These are phyloP conservation scores for Cinnamomum micranthum DNA, from an alignment of 164 flowering plant genomes.

Conservation along the genomic window DNA sequence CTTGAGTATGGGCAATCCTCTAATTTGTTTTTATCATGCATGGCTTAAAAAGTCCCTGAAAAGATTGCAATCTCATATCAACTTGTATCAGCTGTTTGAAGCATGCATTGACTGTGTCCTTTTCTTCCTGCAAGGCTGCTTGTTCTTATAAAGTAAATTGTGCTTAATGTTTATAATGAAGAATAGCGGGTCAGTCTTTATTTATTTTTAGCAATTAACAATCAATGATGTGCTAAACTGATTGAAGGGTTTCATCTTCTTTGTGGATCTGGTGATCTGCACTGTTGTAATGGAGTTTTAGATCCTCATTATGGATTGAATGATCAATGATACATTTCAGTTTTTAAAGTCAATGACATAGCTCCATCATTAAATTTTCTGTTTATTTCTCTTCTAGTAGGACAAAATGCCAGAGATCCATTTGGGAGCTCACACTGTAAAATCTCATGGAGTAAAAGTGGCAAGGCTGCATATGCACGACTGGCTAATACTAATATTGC, in stretches of 20 bases:
- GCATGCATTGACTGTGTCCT: not conserved
- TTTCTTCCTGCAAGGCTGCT: not conserved
- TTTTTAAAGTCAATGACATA: not conserved
- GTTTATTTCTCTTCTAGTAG: constrained; percentile 3
- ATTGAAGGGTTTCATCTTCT: not conserved
- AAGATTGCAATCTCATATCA: not conserved
- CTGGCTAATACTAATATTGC: constrained; percentile 73
- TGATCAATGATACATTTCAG: not conserved
- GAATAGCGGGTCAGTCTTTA: not conserved
- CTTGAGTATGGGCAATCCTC: no score
- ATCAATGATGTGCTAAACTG: not conserved
- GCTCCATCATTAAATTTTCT: not conserved
- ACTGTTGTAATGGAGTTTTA: not conserved
- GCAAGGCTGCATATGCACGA: constrained; percentile 47
- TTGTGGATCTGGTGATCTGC: not conserved
- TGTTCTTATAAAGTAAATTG: not conserved
- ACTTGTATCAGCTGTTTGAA: not conserved
- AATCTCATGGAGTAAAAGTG: constrained; percentile 48
- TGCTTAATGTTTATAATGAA: not conserved
- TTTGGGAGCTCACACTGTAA: constrained; percentile 29
- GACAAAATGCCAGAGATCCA: constrained; percentile 22
- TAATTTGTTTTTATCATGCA: not conserved
- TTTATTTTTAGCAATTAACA: no score
- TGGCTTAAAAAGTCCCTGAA: not conserved
- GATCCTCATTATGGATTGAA: not conserved